Base-by-base conservation (phyloP, 495 filamentous ascomycete genomes). In the Neurospora discreta region DNA sequence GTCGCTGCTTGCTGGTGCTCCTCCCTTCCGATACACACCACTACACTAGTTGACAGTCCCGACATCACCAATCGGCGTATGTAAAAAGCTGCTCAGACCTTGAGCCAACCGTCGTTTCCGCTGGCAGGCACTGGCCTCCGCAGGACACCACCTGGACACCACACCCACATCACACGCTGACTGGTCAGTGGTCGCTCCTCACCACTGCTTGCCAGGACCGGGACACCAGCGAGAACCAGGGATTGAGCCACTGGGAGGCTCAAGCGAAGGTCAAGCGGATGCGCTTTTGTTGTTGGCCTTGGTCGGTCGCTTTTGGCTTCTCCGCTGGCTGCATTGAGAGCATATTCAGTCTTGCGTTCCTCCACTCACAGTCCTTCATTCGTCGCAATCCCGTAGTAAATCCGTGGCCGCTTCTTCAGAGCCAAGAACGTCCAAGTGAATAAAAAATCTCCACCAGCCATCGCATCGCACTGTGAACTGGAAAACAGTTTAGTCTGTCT, bases 141-240 rank as follows among this genome's bases (percentile, higher is more conserved):
- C 15, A 33, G 15, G 46, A 60, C 26, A 65, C 52, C 52, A 71
- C 69, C 71, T 69, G 70, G 73, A 76, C 69, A 73, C 60, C 69
- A 73, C 71, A 39, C n/a, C n/a, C 77, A 80, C 81, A 79, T 81
- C 77, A 75, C 76, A 52, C 71, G 76, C 75, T 76, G 74, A 78
- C 75, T 82, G 77, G 75, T 74, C 77, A 73, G 74, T 82, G 77
- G 75, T 74, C 77, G 73, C 73, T 69, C 68, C 70, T 72, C 68
- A 67, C 73, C 75, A 77, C 73, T 74, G 52, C 52, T 30, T 60
- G 52, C 52, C 26, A 60, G 52, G 52, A 60, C 52, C 52, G 23
- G 52, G 52, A 30, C 52, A 30, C 26, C 26, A 30, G 15, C 9
- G 7, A 65, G 30, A 36, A 33, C 52, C 26, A 65, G 52, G 52